Evolutionary conservation across 2,329 filamentous ascomycete genomes (phyloP).

Genomic region (Podosphaera fusca): DNA sequence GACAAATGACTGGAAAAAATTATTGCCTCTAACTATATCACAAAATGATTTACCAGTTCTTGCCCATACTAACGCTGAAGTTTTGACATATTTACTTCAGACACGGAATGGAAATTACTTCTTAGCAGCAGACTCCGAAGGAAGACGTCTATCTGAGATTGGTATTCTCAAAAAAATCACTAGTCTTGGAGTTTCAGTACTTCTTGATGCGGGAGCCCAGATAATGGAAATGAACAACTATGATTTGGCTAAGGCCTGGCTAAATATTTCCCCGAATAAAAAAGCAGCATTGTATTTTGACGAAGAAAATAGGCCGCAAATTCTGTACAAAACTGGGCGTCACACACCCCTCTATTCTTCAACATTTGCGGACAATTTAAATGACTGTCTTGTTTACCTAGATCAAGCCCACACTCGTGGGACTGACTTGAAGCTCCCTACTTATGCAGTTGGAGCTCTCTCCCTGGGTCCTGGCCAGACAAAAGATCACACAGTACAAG

Average conservation of each 20-base stretch:
- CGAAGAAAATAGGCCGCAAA: constrained; percentile 3
- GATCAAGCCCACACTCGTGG: constrained; percentile 11
- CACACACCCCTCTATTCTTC: constrained; percentile 6
- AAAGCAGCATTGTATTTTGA: constrained; percentile 5
- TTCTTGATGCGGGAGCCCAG: constrained; percentile 42
- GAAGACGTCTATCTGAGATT: constrained; percentile 21
- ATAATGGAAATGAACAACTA: constrained; percentile 34
- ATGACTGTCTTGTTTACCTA: constrained; percentile 7
- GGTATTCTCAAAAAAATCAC: constrained; percentile 22
- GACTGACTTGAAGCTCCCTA: constrained; percentile 8
- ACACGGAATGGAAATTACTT: constrained; percentile 26
- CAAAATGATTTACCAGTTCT: constrained; percentile 35
- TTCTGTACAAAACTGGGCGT: constrained; percentile 5
- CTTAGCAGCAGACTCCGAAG: constrained; percentile 21
- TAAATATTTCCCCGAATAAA: constrained; percentile 4
- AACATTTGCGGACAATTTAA: constrained; percentile 8
- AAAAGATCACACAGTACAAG: constrained; percentile 27
- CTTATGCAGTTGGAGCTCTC: constrained; percentile 5
- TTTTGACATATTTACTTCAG: constrained; percentile 32
- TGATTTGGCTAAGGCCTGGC: constrained; percentile 6
- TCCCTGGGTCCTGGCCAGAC: constrained; percentile 7
- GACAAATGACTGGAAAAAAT: constrained; percentile 38
- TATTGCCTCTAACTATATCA: constrained; percentile 36
- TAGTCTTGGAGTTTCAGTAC: constrained; percentile 21
- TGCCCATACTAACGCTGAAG: constrained; percentile 37